Percentiles rank a stretch among this genome's conserved stretches.
phyloP scores from a whole-genome alignment of 192 early-diverging fungal genomes.

The Paraglomus brasilianum region DNA sequence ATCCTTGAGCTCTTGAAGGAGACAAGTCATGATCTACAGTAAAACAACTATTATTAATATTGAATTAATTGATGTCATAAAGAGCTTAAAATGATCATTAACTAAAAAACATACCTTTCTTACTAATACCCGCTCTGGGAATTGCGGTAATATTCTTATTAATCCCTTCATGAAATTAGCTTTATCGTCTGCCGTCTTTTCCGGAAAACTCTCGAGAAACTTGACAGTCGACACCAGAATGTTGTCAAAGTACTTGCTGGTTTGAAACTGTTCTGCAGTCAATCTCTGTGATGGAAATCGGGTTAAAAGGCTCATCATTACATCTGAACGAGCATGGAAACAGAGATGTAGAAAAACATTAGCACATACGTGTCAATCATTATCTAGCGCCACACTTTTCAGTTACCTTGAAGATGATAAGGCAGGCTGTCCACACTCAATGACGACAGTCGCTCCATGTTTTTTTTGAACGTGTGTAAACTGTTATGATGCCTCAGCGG shows the following conservation, averaged over 20 bases:
- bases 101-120: constrained; percentile 53
- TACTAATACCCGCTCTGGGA: constrained; percentile 65
- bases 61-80: background rate
- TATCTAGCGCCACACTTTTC: background rate
- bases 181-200: constrained; percentile 77
- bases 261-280: constrained; percentile 63
- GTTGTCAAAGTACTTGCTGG: constrained; percentile 74
- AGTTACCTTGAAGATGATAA: constrained; percentile 49
- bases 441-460: constrained; percentile 46
- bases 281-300: constrained; percentile 55
- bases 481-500: constrained; percentile 65
- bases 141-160: constrained; percentile 65
- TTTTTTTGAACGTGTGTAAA: constrained; percentile 59
- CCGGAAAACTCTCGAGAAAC: constrained; percentile 77
- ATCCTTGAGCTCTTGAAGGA: constrained; percentile 76
- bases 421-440: constrained; percentile 50
- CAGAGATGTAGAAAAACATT: background rate
- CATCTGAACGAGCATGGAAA: constrained; percentile 35
- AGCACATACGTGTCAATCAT: background rate
- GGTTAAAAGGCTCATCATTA: constrained; percentile 54
- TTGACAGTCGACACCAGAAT: constrained; percentile 74
- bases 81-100: background rate
- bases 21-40: constrained; percentile 61
- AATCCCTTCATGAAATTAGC: constrained; percentile 78
- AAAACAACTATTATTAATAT: constrained; percentile 13